Evolutionary conservation across 495 filamentous ascomycete species (phyloP).

Genomic region (Penicillium robsamsonii): DNA sequence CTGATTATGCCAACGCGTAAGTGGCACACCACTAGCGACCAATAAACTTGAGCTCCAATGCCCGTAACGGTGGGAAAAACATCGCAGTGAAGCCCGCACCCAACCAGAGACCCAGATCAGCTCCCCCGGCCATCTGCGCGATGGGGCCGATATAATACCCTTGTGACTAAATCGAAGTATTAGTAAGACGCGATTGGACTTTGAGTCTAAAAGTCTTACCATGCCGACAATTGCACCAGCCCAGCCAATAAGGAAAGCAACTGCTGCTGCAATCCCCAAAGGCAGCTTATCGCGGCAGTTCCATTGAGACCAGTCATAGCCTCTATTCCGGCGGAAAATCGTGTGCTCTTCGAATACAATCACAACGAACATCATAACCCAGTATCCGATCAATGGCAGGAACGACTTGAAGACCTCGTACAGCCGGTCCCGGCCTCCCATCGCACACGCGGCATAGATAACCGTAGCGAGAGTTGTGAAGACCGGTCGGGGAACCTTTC

Average conservation of each 20-base stretch:
- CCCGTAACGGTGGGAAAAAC: slow-evolving; percentile 44
- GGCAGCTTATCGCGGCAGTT: slow-evolving; percentile 41
- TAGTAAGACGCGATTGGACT: neutral
- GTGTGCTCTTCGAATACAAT: slow-evolving; percentile 46
- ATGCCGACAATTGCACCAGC: slow-evolving; percentile 50
- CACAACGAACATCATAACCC: slow-evolving; percentile 47
- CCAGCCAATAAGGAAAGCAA: slow-evolving; percentile 50
- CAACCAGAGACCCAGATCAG: slow-evolving; percentile 47
- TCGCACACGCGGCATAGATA: slow-evolving; percentile 46
- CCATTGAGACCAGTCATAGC: slow-evolving; percentile 51
- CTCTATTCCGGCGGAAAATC: slow-evolving; percentile 36
- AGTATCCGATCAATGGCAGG: slow-evolving; percentile 51
- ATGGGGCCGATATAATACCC: slow-evolving; percentile 49
- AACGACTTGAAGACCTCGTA: slow-evolving; percentile 50
- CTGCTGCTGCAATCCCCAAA: slow-evolving; percentile 44
- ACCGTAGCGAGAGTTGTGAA: slow-evolving; percentile 50
- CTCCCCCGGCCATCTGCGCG: slow-evolving; percentile 36
- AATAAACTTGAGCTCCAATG: slow-evolving; percentile 37
- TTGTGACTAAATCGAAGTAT: slow-evolving; percentile 35
- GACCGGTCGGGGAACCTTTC: slow-evolving; percentile 65
- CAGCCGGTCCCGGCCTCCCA: slow-evolving; percentile 49
- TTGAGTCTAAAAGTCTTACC: slow-evolving; percentile 26
- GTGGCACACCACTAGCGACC: slow-evolving; percentile 27
- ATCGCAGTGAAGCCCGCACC: slow-evolving; percentile 42
- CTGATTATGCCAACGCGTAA: neutral